phyloP scores from a whole-genome alignment of 441 rosid genomes.

The Jatropha podagrica region DNA sequence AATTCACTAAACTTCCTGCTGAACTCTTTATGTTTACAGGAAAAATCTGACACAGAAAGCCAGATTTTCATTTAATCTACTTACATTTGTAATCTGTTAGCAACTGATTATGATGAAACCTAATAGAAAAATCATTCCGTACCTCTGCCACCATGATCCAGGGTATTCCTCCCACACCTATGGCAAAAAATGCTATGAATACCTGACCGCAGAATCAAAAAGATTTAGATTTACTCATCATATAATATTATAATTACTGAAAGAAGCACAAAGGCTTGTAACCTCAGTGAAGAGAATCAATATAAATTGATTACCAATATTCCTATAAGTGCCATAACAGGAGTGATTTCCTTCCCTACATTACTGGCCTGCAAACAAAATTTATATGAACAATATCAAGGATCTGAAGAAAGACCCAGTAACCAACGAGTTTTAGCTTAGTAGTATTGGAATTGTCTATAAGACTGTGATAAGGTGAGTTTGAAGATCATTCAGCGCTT shows the following conservation, averaged over 20 bases:
- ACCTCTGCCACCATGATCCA: slow-evolving; percentile 29
- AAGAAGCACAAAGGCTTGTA: no score
- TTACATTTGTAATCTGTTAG: background rate
- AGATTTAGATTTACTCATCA: background rate
- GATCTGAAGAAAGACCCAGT: background rate
- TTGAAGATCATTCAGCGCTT: no score
- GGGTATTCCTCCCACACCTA: slow-evolving; percentile 20
- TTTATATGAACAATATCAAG: background rate
- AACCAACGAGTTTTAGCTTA: no score
- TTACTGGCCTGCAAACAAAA: background rate
- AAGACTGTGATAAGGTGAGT: no score
- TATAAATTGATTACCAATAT: slow-evolving; percentile 4
- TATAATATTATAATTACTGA: no score
- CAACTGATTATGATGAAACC: background rate
- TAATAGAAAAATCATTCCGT: background rate
- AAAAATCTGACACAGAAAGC: slow-evolving; percentile 47
- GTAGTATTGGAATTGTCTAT: no score
- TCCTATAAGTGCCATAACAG: background rate
- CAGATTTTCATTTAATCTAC: slow-evolving; percentile 35
- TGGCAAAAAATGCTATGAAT: background rate
- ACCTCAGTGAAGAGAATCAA: no score
- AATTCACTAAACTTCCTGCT: slow-evolving; percentile 56
- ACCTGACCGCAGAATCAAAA: background rate
- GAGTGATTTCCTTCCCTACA: background rate
- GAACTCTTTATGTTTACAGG: slow-evolving; percentile 51